Base-by-base conservation (phyloP, 208 protist genomes). In the Trypanosoma conorhini region DNA sequence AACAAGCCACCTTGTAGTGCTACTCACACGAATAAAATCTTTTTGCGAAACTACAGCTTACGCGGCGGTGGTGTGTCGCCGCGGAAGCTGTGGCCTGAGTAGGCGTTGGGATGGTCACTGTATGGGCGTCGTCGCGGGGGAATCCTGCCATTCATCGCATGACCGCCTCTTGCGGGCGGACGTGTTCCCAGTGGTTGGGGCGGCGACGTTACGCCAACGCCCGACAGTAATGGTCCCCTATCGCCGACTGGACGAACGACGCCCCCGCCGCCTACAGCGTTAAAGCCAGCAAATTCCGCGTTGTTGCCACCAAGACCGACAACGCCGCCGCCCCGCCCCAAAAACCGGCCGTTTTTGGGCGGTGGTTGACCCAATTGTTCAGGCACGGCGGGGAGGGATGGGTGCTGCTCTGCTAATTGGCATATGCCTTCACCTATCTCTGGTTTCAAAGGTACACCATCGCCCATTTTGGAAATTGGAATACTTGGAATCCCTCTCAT, bases 401-500 rank as follows among this genome's bases (percentile, higher is more conserved):
- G 59, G 30, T 56, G 63, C 7, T 62, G 64, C 44, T 87, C 75
- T 33, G 81, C 78, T 35, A 88, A 64, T 30, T 89, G 76, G 48
- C 80, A 85, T 48, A 88, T 68, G 35, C 74, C 72, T n/a, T 74
- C 70, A 57, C 82, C 88, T 19, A 87, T 72, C 52, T 87, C 85
- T 21, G 76, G 79, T 67, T 85, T 87, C 50, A 93, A 58, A 35
- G 76, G 76, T 21, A 79, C 74, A 33, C 85, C 88, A 77, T 90
- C 81, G 21, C 74, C 73, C 73, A 85, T 81, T 62, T 74, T 88
- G 44, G 77, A 44, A 22, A 93, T 68, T n/a, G 65, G 61, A n/a
- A 83, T 44, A 22, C 71, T 77, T 44, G 71, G 67, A 5, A 83
- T 35, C 10, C 30, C 55, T 8, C 72, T 72, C 35, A 80, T 54